Conservation (phyloP, 75 land plant species). For the Chamaecyparis obtusa region DNA sequence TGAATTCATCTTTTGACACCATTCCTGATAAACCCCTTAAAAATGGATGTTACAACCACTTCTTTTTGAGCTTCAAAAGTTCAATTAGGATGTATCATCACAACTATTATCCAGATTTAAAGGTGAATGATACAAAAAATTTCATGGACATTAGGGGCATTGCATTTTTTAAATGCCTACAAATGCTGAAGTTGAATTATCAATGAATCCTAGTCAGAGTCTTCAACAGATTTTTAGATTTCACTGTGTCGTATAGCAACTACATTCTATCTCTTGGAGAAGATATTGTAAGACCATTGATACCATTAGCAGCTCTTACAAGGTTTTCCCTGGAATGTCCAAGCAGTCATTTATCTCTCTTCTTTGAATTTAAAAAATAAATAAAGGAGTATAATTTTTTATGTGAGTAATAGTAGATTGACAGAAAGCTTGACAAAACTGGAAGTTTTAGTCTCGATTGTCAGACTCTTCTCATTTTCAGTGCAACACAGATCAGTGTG, state of each 20-base stretch:
- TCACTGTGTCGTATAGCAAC: neutral
- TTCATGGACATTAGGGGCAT: neutral
- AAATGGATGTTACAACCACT: neutral
- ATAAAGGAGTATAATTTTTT: too few species aligned
- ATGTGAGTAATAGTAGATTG: neutral
- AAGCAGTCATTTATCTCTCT: neutral
- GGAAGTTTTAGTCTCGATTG: neutral
- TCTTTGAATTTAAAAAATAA: too few species aligned
- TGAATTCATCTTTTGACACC: neutral
- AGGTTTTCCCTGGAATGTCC: neutral
- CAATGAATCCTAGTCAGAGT: too few species aligned
- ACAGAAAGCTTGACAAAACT: neutral
- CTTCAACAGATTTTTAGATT: neutral
- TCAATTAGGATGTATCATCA: neutral
- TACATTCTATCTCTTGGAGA: neutral
- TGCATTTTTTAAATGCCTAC: neutral
- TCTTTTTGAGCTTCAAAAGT: neutral
- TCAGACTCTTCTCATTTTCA: neutral
- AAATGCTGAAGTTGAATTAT: neutral
- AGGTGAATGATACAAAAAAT: neutral
- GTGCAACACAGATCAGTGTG: neutral
- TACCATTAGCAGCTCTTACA: neutral
- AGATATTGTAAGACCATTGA: neutral
- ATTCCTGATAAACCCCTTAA: neutral
- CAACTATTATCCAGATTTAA: neutral